phyloP scores from a whole-genome alignment of 768 basidiomycete genomes.

The Xerocomellus amylosporus region DNA sequence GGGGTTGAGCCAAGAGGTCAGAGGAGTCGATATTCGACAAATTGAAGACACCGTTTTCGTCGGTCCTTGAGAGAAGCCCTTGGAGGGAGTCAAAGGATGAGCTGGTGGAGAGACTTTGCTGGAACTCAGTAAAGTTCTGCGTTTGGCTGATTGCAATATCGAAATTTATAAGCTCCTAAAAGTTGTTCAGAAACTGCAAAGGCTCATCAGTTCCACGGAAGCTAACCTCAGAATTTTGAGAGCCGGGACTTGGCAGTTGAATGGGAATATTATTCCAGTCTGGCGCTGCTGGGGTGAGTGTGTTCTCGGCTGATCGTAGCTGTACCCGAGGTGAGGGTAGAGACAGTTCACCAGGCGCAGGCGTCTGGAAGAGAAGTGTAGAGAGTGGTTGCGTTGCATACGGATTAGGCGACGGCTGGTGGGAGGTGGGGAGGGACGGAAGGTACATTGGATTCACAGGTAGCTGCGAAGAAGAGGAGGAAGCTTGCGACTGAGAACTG shows the following conservation, averaged over 20 bases:
- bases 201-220: background rate
- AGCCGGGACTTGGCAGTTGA: background rate
- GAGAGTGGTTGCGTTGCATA: constrained; percentile 11
- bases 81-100: constrained; percentile 26
- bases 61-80: constrained; percentile 31
- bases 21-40: constrained; percentile 33
- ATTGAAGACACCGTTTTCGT: constrained; percentile 37
- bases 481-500: constrained; percentile 16
- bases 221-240: constrained; percentile 15
- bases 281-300: background rate
- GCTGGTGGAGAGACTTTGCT: background rate
- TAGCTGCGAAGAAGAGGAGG: constrained; percentile 17
- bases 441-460: background rate
- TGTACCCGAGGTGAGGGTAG: constrained; percentile 1
- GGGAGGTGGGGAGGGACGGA: constrained; percentile 10
- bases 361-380: background rate
- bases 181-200: background rate
- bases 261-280: constrained; percentile 12
- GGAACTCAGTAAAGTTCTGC: constrained; percentile 3
- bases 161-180: constrained; percentile 13
- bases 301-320: background rate
- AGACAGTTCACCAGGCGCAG: background rate
- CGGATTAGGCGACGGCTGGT: constrained; percentile 9
- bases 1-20: constrained; percentile 33
- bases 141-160: constrained; percentile 12